Base-by-base conservation (phyloP, 2,329 filamentous ascomycete species). In the Tolypocladium pustulatum region DNA sequence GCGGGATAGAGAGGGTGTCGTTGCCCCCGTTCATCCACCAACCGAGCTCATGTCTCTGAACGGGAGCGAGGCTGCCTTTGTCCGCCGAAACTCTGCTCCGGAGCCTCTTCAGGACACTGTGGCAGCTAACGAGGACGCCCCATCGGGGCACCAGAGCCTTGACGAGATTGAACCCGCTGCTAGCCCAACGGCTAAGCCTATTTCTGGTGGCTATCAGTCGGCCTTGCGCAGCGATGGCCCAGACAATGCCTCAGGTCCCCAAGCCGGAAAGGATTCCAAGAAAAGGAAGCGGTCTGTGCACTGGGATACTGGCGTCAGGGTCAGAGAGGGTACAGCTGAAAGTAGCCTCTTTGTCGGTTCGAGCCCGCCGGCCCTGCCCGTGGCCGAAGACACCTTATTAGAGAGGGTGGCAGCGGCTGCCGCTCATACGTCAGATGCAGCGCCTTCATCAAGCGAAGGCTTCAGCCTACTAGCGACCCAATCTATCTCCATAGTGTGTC, bases 1-100 rank as follows among this genome's bases (percentile, higher is more conserved):
- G 7, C 76, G 78, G 34, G 75, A 77, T 25, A 74, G 71, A 57
- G 75, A 75, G 52, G 80, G 82, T 36, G 57, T 63, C 13, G 61
- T 61, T 27, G 73, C 68, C 2, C 71, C 76, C 2, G 66, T 73
- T 2, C 71, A 74, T 58, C 61, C 73, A 40, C 70, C 71, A 4
- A 59, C 59, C 5, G 55, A 56, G 7, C 61, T 67, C 32, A 61
- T 62, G 61, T 75, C 36, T 64, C 69, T 76, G 15, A 66, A 69
- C 5, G 68, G 27, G 6, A 46, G 43, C 3, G 27, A 57, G 22
- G 15, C 40, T 15, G 34, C 46, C 32, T 17, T n/a, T 52, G 9
- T 53, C 20, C 41, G 22, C 30, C 57, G 40, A 46, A 36, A 27
- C 27, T 56, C 17, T 55, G 56, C 46, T 43, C 32, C 49, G 0